phyloP scores from a whole-genome alignment of 2,329 filamentous ascomycete species.

The Phialocephala sp. region DNA sequence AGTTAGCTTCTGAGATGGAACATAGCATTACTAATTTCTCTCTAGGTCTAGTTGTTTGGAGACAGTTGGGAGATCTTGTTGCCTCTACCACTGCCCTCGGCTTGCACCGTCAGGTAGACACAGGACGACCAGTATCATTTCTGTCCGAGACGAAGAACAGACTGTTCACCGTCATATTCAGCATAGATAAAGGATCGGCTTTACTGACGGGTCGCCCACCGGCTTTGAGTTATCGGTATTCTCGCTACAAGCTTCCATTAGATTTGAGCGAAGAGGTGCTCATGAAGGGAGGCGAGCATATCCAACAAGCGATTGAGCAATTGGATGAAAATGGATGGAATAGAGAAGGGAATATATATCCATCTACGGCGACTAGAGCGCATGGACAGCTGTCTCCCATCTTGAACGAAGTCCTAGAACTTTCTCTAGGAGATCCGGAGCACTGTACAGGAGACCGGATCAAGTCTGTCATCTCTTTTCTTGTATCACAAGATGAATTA shows the following conservation, averaged over 20 bases:
- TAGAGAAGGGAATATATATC: conserved; percentile 48
- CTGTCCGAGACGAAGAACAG: conserved; percentile 46
- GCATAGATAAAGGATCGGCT: conserved; percentile 55
- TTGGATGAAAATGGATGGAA: conserved; percentile 61
- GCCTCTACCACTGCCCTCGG: conserved; percentile 41
- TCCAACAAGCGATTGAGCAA: conserved; percentile 46
- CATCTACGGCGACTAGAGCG: conserved; percentile 53
- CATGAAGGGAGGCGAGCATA: conserved; percentile 47
- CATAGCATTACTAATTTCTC: conserved; percentile 27
- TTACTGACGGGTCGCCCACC: conserved; percentile 62
- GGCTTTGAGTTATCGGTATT: conserved; percentile 57
- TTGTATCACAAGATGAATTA: background rate
- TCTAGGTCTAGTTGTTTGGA: conserved; percentile 46
- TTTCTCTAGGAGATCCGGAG: conserved; percentile 47
- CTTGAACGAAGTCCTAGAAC: conserved; percentile 63
- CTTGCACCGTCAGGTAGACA: conserved; percentile 37
- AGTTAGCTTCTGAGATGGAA: conserved; percentile 29
- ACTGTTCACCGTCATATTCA: conserved; percentile 47
- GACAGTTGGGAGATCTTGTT: conserved; percentile 46
- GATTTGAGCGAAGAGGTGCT: conserved; percentile 59
- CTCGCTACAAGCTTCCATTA: conserved; percentile 57
- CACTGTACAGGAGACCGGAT: conserved; percentile 34
- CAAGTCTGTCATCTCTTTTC: conserved; percentile 23
- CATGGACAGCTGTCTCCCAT: conserved; percentile 55
- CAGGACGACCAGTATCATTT: conserved; percentile 35